Evolutionary conservation across 257 asterid species (phyloP), one percentile per base, ranked within the genome.

Genomic region (Fraxinus quadrangulata): DNA sequence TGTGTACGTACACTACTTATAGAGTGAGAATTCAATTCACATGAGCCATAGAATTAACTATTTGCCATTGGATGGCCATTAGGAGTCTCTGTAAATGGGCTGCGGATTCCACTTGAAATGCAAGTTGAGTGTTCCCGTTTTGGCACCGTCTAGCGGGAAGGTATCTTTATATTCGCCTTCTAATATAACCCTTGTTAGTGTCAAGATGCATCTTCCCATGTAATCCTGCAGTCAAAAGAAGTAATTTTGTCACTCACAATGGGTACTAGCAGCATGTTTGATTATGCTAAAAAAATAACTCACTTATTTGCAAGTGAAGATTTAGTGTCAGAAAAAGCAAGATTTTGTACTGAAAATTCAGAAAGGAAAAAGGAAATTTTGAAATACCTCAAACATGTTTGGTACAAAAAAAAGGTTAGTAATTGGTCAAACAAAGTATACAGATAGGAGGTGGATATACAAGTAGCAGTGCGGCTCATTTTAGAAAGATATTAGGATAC

Each of bases 201-300:
- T 96, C 82, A 96, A 70, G 86, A 93, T 96, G 89, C 97, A 91
- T 71, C 90, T 87, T 69, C 99, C 99, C 97, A 96, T 93, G 37
- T 84, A 87, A 83, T 93, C 97, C 99, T 96, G 94, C 86, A 83
- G 23, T 6, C 49, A 19, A 30, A 77, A 30, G 42, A 16, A 40
- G 8, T 56, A 54, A 2, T 21, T 47, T 31, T 3, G 72, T 31
- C 34, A 26, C 6, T 71, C 31, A 3, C 28, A 19, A 77, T n/a
- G 66, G 45, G 66, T 19, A 54, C 26, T 56, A 19, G 2, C 4
- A n/a, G 26, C 66, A n/a, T 56, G 66, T 47, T 47, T 47, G 59
- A 14, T 19, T 1, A 3, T 45, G 45, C 45, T 45, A 13, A 45
- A 13, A 13, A 45, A 17, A 13, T 13, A 13, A 45, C 54, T 40